Conservation (phyloP, 2,329 filamentous ascomycete species). For the Fusarium penzigii region DNA sequence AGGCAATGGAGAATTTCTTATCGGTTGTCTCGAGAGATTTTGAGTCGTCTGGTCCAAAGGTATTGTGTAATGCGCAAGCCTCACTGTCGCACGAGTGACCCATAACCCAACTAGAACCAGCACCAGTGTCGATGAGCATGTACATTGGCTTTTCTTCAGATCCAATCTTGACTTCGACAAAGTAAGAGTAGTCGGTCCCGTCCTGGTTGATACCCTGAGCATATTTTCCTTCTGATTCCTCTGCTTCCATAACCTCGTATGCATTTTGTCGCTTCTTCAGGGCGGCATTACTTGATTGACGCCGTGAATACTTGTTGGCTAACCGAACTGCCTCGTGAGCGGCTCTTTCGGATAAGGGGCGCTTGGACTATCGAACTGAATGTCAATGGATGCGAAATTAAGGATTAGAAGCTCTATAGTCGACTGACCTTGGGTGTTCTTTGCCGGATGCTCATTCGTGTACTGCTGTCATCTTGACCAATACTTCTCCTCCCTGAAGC, state of each 20-base stretch:
- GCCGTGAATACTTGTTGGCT: conserved; percentile 40
- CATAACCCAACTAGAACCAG: conserved; percentile 83
- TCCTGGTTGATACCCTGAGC: conserved; percentile 62
- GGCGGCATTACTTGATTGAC: conserved; percentile 12
- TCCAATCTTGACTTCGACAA: conserved; percentile 58
- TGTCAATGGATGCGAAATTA: too few relatives aligned
- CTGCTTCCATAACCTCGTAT: conserved; percentile 50
- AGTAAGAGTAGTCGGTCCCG: conserved; percentile 67
- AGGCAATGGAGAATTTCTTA: conserved; percentile 65
- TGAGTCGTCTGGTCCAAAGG: conserved; percentile 68
- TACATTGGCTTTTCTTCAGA: conserved; percentile 55
- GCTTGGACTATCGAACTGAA: conserved; percentile 29
- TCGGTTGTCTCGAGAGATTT: conserved; percentile 56
- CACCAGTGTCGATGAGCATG: conserved; percentile 67
- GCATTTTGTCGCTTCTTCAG: conserved; percentile 44
- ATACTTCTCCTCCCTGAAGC: conserved; percentile 26
- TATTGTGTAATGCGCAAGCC: conserved; percentile 70
- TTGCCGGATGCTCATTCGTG: conserved; percentile 46
- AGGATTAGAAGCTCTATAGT: conserved; percentile 3
- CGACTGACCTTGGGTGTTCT: conserved; percentile 35
- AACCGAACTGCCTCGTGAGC: conserved; percentile 41
- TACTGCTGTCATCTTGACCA: conserved; percentile 16
- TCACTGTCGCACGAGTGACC: conserved; percentile 64
- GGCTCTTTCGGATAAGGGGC: conserved; percentile 37
- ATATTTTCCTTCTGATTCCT: conserved; percentile 45